A percentile compares a stretch with the other conserved stretches of the same genome.
Conservation (phyloP, 768 basidiomycete genomes). For the Lactarius vividus region DNA sequence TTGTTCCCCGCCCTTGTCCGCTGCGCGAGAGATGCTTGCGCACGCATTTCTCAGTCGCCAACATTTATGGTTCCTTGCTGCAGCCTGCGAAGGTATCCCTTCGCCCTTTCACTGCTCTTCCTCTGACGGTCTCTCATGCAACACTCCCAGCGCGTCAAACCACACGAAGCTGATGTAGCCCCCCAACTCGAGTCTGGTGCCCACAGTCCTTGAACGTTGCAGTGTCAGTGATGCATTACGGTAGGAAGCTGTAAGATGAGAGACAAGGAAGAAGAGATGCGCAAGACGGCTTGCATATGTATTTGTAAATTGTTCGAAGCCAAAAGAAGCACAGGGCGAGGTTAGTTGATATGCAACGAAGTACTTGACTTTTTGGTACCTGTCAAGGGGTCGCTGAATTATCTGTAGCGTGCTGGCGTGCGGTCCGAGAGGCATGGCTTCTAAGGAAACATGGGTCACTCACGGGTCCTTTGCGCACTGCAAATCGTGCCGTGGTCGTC, state of each 20-base stretch:
- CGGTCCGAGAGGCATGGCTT: not conserved
- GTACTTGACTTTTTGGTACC: not conserved
- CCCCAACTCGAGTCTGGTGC: not conserved
- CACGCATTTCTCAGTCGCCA: not conserved
- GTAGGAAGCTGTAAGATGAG: not conserved
- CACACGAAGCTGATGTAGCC: not conserved
- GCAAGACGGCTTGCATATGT: not conserved
- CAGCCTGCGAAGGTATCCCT: constrained; percentile 2
- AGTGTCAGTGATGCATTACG: not conserved
- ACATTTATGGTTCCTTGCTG: constrained; percentile 6
- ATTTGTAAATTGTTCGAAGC: not conserved
- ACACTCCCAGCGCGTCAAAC: not conserved
- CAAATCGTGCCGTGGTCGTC: no score
- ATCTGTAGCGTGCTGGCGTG: no score
- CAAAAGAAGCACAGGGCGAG: no score
- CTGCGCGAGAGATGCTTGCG: not conserved
- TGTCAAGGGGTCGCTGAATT: no score
- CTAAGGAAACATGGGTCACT: no score
- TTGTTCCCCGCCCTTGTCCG: not conserved
- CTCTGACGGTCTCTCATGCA: not conserved
- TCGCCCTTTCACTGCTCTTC: not conserved
- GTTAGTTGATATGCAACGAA: not conserved
- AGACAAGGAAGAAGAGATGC: not conserved
- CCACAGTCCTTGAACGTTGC: not conserved
- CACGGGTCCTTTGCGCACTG: no score